These are phyloP conservation scores for Fusarium cyanostomum DNA, from an alignment of 2,329 filamentous ascomycete species.

Conservation along the genomic window DNA sequence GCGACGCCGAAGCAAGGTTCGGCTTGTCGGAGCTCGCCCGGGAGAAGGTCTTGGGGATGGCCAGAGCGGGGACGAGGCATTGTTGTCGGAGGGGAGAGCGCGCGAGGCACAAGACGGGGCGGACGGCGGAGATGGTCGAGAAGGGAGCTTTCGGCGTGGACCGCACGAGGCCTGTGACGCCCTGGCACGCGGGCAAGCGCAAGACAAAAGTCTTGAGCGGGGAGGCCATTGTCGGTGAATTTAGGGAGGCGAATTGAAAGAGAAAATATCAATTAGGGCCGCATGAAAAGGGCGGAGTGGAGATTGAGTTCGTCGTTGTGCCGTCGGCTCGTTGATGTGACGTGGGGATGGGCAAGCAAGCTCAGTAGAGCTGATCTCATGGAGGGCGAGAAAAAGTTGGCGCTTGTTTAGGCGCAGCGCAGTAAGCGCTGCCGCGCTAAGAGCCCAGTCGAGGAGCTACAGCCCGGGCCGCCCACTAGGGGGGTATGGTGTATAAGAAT, in stretches of 20 bases:
- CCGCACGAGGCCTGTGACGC: constrained; percentile 38
- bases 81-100: constrained; percentile 30
- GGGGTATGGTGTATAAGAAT: background rate
- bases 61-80: constrained; percentile 22
- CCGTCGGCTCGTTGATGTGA: constrained; percentile 25
- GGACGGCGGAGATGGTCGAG: constrained; percentile 35
- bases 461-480: constrained; percentile 15
- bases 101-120: constrained; percentile 35
- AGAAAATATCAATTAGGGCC: constrained; percentile 13
- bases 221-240: constrained; percentile 39
- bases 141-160: constrained; percentile 44
- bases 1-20: constrained; percentile 20
- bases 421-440: constrained; percentile 28
- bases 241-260: background rate
- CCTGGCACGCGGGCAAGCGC: constrained; percentile 44
- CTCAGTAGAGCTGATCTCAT: constrained; percentile 43
- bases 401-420: constrained; percentile 38
- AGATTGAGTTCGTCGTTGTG: constrained; percentile 27
- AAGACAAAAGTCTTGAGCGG: constrained; percentile 47
- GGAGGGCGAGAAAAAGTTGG: constrained; percentile 32
- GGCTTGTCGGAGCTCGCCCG: constrained; percentile 32
- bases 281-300: constrained; percentile 24
- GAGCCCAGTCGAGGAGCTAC: background rate
- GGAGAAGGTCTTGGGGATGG: constrained; percentile 29
- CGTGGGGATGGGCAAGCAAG: constrained; percentile 29